A percentile compares a stretch with the other conserved stretches of the same genome.
Evolutionary conservation across 2,329 filamentous ascomycete genomes (phyloP).

Genomic region (Exophiala sp.): DNA sequence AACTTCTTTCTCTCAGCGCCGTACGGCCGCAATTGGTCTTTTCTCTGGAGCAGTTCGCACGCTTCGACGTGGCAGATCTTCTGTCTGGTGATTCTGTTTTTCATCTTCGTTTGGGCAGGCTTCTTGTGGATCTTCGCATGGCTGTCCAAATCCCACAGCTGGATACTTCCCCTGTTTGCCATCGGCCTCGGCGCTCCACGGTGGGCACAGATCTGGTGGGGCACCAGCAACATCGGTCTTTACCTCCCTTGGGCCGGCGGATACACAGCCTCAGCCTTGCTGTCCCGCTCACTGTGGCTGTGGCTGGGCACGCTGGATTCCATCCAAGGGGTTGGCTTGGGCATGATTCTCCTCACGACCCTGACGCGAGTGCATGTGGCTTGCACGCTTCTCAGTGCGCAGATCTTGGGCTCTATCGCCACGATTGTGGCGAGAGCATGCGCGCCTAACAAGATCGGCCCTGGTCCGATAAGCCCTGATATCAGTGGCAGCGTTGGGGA

Average conservation of each 20-base stretch:
- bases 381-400: slow-evolving; percentile 55
- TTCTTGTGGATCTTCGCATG: slow-evolving; percentile 49
- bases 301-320: slow-evolving; percentile 63
- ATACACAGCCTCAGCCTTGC: slow-evolving; percentile 47
- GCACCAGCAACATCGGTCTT: slow-evolving; percentile 53
- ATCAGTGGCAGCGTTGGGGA: slow-evolving; percentile 46
- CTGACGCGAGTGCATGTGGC: slow-evolving; percentile 60
- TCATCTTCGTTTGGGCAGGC: slow-evolving; percentile 52
- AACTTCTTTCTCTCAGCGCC: slow-evolving; percentile 63
- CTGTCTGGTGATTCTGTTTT: slow-evolving; percentile 45
- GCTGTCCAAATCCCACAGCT: slow-evolving; percentile 56
- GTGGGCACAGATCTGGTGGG: slow-evolving; percentile 65
- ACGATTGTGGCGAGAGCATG: slow-evolving; percentile 58
- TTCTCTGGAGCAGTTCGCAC: slow-evolving; percentile 54
- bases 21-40: slow-evolving; percentile 63
- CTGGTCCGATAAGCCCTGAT: slow-evolving; percentile 58
- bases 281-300: slow-evolving; percentile 56
- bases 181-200: slow-evolving; percentile 60
- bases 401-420: slow-evolving; percentile 56
- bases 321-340: slow-evolving; percentile 60
- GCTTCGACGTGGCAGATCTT: slow-evolving; percentile 53
- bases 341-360: slow-evolving; percentile 62
- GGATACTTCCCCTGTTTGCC: slow-evolving; percentile 62
- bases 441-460: slow-evolving; percentile 56
- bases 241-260: slow-evolving; percentile 59